A percentile compares a stretch with the other conserved stretches of the same genome.
phyloP scores from a whole-genome alignment of 2,329 filamentous ascomycete genomes.

The Penicillium corylophilum region DNA sequence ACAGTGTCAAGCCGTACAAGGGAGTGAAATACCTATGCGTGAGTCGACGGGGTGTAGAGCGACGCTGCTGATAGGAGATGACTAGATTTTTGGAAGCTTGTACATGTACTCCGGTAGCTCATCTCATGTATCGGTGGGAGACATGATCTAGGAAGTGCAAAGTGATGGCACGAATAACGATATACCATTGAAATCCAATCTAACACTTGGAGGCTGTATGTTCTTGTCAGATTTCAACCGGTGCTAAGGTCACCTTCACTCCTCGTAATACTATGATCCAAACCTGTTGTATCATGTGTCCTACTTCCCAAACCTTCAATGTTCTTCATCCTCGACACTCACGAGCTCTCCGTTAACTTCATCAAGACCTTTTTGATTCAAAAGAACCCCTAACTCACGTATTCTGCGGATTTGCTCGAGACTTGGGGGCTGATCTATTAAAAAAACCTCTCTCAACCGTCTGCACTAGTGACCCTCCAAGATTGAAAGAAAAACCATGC shows the following conservation, averaged over 20 bases:
- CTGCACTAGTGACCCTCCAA: too few species aligned
- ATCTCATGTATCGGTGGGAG: not conserved
- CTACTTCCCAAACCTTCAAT: too few species aligned
- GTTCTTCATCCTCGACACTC: too few species aligned
- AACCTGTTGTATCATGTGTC: too few species aligned
- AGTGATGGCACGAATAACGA: conserved; percentile 4
- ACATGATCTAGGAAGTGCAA: not conserved
- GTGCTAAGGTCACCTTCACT: not conserved
- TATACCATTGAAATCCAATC: conserved; percentile 1
- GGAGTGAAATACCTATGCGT: conserved; percentile 95
- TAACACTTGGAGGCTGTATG: not conserved
- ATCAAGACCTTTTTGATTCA: too few species aligned
- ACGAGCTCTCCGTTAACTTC: too few species aligned
- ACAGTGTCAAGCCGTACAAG: conserved; percentile 91
- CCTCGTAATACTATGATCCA: too few species aligned
- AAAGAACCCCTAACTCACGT: too few species aligned
- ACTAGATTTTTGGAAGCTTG: not conserved
- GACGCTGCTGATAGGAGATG: conserved; percentile 31
- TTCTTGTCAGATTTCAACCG: not conserved
- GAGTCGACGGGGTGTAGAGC: conserved; percentile 56
- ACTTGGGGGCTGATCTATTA: too few species aligned
- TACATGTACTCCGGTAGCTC: not conserved
- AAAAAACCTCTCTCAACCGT: too few species aligned
- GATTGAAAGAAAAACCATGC: too few species aligned
- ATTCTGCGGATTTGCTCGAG: too few species aligned